Percentiles rank a stretch among this genome's conserved stretches.
Evolutionary conservation across 768 basidiomycete species (phyloP).

Genomic region (Xanthoconium purpureum): DNA sequence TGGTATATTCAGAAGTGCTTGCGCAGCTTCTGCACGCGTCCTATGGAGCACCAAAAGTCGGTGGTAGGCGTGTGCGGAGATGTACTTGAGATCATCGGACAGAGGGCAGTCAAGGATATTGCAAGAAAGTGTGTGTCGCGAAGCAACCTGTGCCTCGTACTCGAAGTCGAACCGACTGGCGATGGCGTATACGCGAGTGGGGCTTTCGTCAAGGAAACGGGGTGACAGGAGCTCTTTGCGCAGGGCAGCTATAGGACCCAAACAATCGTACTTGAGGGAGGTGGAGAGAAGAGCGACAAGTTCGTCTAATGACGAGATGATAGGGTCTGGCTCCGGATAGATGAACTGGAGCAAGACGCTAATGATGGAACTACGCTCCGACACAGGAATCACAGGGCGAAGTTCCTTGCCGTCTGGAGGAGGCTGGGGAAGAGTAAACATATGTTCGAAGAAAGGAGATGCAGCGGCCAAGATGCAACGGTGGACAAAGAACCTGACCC

Average conservation of each 20-base stretch:
- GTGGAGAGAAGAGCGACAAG: slow-evolving; percentile 49
- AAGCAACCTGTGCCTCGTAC: slow-evolving; percentile 60
- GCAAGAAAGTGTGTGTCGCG: slow-evolving; percentile 51
- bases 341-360: slow-evolving; percentile 54
- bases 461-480: slow-evolving; percentile 58
- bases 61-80: slow-evolving; percentile 68
- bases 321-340: slow-evolving; percentile 60
- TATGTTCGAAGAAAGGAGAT: slow-evolving; percentile 65
- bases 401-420: slow-evolving; percentile 22
- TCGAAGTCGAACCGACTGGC: slow-evolving; percentile 64
- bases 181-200: slow-evolving; percentile 67
- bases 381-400: slow-evolving; percentile 50
- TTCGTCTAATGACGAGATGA: slow-evolving; percentile 49
- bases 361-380: slow-evolving; percentile 47
- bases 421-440: slow-evolving; percentile 65
- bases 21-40: slow-evolving; percentile 47
- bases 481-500: slow-evolving; percentile 57
- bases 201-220: slow-evolving; percentile 44
- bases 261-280: slow-evolving; percentile 65
- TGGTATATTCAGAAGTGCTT: slow-evolving; percentile 43
- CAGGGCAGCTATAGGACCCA: slow-evolving; percentile 43
- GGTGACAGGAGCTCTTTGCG: slow-evolving; percentile 51
- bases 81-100: slow-evolving; percentile 60
- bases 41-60: slow-evolving; percentile 60
- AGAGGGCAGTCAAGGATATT: slow-evolving; percentile 56